Percentiles rank a stretch among this genome's conserved stretches.
Conservation (phyloP, 108 stramenopile species). For the Parietichytrium sp. region DNA sequence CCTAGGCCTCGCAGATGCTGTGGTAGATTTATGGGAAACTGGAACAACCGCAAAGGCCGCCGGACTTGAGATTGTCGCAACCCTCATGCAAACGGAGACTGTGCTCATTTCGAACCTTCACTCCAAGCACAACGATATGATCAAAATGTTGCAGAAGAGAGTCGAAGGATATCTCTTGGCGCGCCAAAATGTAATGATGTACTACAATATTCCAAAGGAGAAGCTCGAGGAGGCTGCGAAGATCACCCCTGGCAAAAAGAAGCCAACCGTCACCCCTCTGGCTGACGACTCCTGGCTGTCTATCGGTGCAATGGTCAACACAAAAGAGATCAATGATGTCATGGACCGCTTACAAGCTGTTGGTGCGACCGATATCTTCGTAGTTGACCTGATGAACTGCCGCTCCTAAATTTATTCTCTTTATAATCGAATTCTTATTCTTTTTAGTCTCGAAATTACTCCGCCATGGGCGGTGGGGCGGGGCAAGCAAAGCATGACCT, state of each 20-base stretch:
- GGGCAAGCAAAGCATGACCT: too few species aligned
- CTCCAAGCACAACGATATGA: constrained; percentile 75
- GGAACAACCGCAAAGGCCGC: constrained; percentile 98
- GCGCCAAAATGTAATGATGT: constrained; percentile 85
- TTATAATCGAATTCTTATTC: background rate
- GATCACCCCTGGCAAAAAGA: constrained; percentile 90
- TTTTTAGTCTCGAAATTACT: too few species aligned
- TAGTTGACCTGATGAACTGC: constrained; percentile 78
- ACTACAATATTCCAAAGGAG: constrained; percentile 80
- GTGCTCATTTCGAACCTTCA: constrained; percentile 71
- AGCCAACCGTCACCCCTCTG: constrained; percentile 85
- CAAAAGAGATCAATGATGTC: constrained; percentile 73
- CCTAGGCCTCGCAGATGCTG: constrained; percentile 92
- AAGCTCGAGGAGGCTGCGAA: constrained; percentile 67
- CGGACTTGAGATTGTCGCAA: constrained; percentile 84
- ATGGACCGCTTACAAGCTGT: constrained; percentile 87
- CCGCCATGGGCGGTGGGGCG: too few species aligned
- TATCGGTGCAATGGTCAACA: constrained; percentile 77
- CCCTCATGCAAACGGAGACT: constrained; percentile 73
- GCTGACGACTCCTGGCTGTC: constrained; percentile 75
- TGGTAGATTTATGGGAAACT: constrained; percentile 94
- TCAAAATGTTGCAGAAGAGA: constrained; percentile 78
- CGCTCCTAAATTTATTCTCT: constrained; percentile 48
- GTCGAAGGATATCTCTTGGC: constrained; percentile 93
- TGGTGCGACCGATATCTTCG: constrained; percentile 91